Evolutionary conservation across 139 green algal species (phyloP).

Genomic region (Eudorina sp.): DNA sequence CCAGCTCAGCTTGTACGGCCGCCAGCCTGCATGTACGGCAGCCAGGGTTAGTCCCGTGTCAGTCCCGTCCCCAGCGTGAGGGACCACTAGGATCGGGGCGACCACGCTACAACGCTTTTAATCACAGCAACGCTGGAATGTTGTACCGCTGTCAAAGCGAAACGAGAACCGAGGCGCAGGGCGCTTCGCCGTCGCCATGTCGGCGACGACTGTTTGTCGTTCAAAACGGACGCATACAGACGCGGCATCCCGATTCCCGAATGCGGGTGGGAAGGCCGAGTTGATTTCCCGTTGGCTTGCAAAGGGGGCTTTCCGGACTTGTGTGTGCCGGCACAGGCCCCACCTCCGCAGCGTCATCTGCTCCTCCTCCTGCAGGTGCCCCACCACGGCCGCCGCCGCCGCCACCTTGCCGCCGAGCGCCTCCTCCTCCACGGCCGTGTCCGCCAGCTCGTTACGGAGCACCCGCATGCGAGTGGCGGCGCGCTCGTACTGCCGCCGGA

Average conservation of each 20-base stretch:
- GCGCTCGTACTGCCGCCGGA: slow-evolving; percentile 52
- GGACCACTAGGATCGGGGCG: neutral
- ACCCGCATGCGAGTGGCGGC: slow-evolving; percentile 50
- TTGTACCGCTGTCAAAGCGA: neutral
- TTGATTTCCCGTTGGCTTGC: neutral
- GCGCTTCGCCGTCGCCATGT: neutral
- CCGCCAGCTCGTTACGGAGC: slow-evolving; percentile 57
- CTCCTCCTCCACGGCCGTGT: slow-evolving; percentile 46
- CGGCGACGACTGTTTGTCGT: neutral
- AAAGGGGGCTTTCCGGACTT: neutral
- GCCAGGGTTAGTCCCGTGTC: neutral
- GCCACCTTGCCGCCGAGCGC: slow-evolving; percentile 16
- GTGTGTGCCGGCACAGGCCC: neutral
- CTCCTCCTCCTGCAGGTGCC: slow-evolving; percentile 49
- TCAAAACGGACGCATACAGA: neutral
- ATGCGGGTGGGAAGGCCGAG: no score
- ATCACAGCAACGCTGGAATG: neutral
- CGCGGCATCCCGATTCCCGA: neutral
- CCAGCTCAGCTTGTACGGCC: slow-evolving; percentile 49
- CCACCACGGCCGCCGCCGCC: slow-evolving; percentile 35
- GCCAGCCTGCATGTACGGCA: slow-evolving; percentile 13
- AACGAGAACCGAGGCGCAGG: neutral
- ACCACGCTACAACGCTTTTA: neutral
- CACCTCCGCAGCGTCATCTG: slow-evolving; percentile 3
- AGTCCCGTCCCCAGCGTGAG: neutral